A percentile compares a stretch with the other conserved stretches of the same genome.
Conservation (phyloP, 805 yeast species). For the Candida jianshihensis region DNA sequence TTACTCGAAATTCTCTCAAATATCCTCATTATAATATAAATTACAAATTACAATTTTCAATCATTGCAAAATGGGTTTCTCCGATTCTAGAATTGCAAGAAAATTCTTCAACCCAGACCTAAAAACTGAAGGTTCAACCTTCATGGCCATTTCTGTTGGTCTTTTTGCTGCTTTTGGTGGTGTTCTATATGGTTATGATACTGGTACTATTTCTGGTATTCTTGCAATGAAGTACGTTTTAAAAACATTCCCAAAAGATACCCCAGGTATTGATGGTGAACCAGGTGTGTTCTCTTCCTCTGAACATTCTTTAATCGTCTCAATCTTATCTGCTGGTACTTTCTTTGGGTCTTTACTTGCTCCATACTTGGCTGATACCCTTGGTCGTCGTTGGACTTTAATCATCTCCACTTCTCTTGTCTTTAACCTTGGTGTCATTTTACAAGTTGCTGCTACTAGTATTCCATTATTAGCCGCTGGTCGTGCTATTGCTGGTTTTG, state of each 20-base stretch:
- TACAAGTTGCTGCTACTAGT: conserved; percentile 40
- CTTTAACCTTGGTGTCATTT: conserved; percentile 46
- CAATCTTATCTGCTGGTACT: conserved; percentile 68
- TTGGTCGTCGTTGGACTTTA: conserved; percentile 50
- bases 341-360: conserved; percentile 59
- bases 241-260: conserved; percentile 34
- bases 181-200: conserved; percentile 60
- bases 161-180: conserved; percentile 66
- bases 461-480: conserved; percentile 55
- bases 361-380: conserved; percentile 47
- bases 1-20: no score
- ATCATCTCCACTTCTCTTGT: conserved; percentile 35
- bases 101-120: conserved; percentile 38
- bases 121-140: conserved; percentile 41
- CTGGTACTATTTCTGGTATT: conserved; percentile 62
- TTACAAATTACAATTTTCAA: not conserved
- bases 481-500: conserved; percentile 62
- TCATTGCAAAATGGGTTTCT: conserved; percentile 11
- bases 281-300: conserved; percentile 32
- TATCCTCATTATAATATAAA: no score
- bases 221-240: conserved; percentile 55
- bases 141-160: conserved; percentile 44
- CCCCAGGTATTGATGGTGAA: conserved; percentile 27
- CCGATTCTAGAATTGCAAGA: conserved; percentile 33
- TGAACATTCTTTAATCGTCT: conserved; percentile 57